A percentile compares a stretch with the other conserved stretches of the same genome.
These are phyloP conservation scores for Pseudogymnoascus sp. DNA, from an alignment of 2,329 filamentous ascomycete genomes.

Conservation along the genomic window DNA sequence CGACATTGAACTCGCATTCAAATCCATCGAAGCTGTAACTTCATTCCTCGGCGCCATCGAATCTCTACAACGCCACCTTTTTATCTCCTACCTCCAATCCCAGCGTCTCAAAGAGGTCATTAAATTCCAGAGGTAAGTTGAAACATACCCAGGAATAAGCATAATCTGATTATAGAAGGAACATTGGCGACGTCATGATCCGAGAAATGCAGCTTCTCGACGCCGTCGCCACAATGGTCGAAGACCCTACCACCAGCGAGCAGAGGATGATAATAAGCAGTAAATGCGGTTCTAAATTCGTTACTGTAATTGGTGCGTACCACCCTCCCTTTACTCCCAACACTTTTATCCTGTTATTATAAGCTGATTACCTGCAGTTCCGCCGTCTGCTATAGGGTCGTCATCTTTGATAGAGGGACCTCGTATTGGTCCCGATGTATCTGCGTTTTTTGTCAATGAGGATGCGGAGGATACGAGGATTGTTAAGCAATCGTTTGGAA, in stretches of 20 bases:
- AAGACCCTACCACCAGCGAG: constrained; percentile 7
- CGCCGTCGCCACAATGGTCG: constrained; percentile 7
- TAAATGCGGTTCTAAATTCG: constrained; percentile 12
- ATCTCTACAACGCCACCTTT: neutral
- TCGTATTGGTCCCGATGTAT: neutral
- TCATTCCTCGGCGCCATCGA: neutral
- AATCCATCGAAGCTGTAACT: neutral
- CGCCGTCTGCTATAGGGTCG: neutral
- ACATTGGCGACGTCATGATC: constrained; percentile 13
- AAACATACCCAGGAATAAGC: neutral
- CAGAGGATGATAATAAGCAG: constrained; percentile 13
- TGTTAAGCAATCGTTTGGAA: constrained; percentile 9
- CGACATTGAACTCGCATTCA: neutral
- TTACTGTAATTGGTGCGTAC: constrained; percentile 8
- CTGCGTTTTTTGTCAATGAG: constrained; percentile 8
- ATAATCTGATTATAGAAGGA: neutral
- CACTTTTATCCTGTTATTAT: neutral
- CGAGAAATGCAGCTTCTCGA: constrained; percentile 13
- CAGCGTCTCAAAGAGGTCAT: neutral
- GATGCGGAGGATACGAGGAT: neutral
- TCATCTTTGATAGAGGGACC: neutral
- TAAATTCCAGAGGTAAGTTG: neutral
- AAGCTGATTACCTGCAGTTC: neutral
- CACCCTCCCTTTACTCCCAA: neutral
- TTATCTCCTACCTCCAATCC: neutral